These are phyloP conservation scores for Brasenia schreberi DNA, from an alignment of 164 flowering plant genomes.

Conservation along the genomic window DNA sequence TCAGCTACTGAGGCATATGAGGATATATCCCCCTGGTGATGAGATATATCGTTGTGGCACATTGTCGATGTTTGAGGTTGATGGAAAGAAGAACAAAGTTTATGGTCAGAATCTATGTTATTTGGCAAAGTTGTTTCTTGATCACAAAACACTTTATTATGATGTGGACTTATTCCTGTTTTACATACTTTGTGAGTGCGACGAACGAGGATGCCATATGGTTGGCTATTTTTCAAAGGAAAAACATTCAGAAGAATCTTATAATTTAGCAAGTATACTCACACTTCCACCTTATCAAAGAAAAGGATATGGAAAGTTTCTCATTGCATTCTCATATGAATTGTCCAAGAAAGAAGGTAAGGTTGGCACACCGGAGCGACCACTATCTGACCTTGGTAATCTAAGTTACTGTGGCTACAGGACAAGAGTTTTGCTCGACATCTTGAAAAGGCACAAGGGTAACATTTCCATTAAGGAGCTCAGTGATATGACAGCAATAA, in stretches of 20 bases:
- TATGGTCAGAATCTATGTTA: slow-evolving; percentile 96
- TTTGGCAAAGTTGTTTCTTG: slow-evolving; percentile 91
- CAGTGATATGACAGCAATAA: slow-evolving; percentile 96
- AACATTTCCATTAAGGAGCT: slow-evolving; percentile 98
- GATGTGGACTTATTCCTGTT: slow-evolving; percentile 94
- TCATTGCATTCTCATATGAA: no score
- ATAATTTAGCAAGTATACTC: slow-evolving; percentile 92
- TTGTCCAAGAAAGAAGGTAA: slow-evolving; percentile 94
- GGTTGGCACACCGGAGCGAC: slow-evolving; percentile 97
- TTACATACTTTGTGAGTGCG: slow-evolving; percentile 92
- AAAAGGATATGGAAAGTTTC: slow-evolving; percentile 98
- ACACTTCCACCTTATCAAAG: slow-evolving; percentile 99
- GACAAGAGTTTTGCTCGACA: slow-evolving; percentile 93
- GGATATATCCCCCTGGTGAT: slow-evolving; percentile 99
- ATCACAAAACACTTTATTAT: slow-evolving; percentile 98
- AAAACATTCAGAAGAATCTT: slow-evolving; percentile 95
- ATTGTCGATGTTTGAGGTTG: slow-evolving; percentile 99
- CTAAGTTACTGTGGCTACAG: slow-evolving; percentile 97
- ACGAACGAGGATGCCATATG: slow-evolving; percentile 99
- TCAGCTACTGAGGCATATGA: slow-evolving; percentile 98
- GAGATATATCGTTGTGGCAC: slow-evolving; percentile 92
- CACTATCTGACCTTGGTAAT: slow-evolving; percentile 88
- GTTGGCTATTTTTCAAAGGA: slow-evolving; percentile 99
- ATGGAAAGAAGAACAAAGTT: slow-evolving; percentile 98
- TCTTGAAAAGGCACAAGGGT: slow-evolving; percentile 89